Percentiles rank a stretch among this genome's conserved stretches.
Conservation (phyloP, 2,329 filamentous ascomycete species). For the Colletotrichum horii region DNA sequence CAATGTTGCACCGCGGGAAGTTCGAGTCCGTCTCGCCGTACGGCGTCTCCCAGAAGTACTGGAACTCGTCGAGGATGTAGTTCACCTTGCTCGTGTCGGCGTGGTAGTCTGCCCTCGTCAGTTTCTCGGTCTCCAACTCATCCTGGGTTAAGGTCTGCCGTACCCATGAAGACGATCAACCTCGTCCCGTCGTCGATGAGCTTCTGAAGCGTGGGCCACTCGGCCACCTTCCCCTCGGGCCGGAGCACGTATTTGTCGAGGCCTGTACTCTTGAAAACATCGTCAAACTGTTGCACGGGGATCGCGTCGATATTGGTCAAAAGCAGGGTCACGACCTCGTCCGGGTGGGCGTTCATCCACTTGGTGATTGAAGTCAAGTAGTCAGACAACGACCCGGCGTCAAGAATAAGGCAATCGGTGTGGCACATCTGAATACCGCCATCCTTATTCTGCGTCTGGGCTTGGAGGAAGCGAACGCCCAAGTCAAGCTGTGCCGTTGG, state of each 20-base stretch:
- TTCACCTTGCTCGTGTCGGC: constrained; percentile 54
- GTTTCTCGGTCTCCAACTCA: not conserved
- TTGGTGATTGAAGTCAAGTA: constrained; percentile 63
- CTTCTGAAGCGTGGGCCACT: constrained; percentile 73
- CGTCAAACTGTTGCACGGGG: constrained; percentile 57
- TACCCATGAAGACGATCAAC: constrained; percentile 74
- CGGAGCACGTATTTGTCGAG: constrained; percentile 63
- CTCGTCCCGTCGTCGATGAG: constrained; percentile 68
- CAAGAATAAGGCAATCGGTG: constrained; percentile 63
- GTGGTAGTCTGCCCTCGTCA: constrained; percentile 58
- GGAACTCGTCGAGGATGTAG: constrained; percentile 69
- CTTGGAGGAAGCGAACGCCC: constrained; percentile 69
- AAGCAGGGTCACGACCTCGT: constrained; percentile 68
- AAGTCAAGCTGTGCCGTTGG: constrained; percentile 63
- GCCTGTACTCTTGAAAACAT: constrained; percentile 59
- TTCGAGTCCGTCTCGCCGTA: constrained; percentile 66
- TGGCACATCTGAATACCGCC: constrained; percentile 67
- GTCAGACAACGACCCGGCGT: constrained; percentile 59
- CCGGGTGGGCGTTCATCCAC: constrained; percentile 63
- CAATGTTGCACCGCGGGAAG: constrained; percentile 69
- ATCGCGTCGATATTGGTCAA: constrained; percentile 68
- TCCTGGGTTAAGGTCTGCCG: not conserved
- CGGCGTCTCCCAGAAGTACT: constrained; percentile 74
- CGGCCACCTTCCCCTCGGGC: constrained; percentile 44
- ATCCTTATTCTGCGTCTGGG: constrained; percentile 63